Conservation (phyloP, 352 stramenopile species). For the Phytophthora megakarya region DNA sequence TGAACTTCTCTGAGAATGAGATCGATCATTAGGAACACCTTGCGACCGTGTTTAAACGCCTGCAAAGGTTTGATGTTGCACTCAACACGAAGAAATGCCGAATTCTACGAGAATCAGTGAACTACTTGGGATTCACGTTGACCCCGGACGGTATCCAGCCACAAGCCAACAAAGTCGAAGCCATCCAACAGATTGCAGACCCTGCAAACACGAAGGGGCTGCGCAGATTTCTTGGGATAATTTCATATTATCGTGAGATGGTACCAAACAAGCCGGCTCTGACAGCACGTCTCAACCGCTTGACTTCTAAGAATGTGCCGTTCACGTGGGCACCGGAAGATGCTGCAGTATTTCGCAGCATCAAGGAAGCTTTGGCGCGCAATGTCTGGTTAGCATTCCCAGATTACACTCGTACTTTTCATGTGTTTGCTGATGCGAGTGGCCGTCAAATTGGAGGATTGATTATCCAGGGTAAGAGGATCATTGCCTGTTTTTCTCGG, state of each 20-base stretch:
- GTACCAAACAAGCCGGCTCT: constrained; percentile 13
- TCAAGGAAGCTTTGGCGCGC: background rate
- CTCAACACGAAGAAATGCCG: background rate
- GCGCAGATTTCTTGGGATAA: constrained; percentile 5
- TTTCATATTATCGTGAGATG: constrained; percentile 16
- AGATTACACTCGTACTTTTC: background rate
- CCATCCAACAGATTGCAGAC: background rate
- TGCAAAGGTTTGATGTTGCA: background rate
- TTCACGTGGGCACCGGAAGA: constrained; percentile 3
- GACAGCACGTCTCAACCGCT: background rate
- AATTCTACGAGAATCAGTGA: background rate
- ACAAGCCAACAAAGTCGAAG: background rate
- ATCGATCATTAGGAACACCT: constrained; percentile 1
- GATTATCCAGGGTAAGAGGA: constrained; percentile 6
- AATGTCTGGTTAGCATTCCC: constrained; percentile 8
- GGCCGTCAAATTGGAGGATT: constrained; percentile 1
- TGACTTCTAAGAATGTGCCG: constrained; percentile 10
- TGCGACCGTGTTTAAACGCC: background rate
- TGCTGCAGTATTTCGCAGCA: background rate
- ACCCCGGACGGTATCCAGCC: background rate
- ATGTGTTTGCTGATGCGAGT: constrained; percentile 4
- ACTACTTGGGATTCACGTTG: background rate
- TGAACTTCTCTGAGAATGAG: constrained; percentile 6
- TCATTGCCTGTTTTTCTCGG: constrained; percentile 9
- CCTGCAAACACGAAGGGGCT: constrained; percentile 1